phyloP scores from a whole-genome alignment of 495 filamentous ascomycete genomes.

The Aspergillus nanangensis region DNA sequence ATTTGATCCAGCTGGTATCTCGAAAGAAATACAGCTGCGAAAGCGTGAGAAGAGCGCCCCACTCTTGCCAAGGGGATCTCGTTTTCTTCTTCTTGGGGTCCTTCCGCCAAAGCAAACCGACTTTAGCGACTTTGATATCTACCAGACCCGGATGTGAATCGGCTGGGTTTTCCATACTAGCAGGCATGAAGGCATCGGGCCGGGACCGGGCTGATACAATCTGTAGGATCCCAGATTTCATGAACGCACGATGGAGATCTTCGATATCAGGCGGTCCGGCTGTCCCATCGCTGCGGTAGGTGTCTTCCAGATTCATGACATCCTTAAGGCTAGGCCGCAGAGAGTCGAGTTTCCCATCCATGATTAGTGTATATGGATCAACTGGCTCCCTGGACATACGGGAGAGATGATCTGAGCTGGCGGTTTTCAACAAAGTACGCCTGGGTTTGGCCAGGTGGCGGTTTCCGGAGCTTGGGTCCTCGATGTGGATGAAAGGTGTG shows the following conservation, averaged over 20 bases:
- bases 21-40: conserved; percentile 96
- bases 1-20: conserved; percentile 88
- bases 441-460: conserved; percentile 70
- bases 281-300: conserved; percentile 81
- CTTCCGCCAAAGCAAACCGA: conserved; percentile 94
- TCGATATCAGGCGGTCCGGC: conserved; percentile 67
- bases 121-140: conserved; percentile 96
- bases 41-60: conserved; percentile 91
- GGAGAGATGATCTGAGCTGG: conserved; percentile 60
- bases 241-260: conserved; percentile 79
- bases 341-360: conserved; percentile 79
- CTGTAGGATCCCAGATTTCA: conserved; percentile 84
- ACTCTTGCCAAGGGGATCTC: conserved; percentile 96
- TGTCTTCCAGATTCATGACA: conserved; percentile 87
- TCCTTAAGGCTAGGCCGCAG: conserved; percentile 83
- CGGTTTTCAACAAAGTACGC: conserved; percentile 67
- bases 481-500: conserved; percentile 94
- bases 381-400: conserved; percentile 75
- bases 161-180: conserved; percentile 75
- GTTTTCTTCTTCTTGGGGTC: conserved; percentile 92
- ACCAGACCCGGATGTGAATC: conserved; percentile 91
- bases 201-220: conserved; percentile 90
- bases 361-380: conserved; percentile 90
- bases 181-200: conserved; percentile 91
- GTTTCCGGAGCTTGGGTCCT: conserved; percentile 83